Conservation (phyloP, 2,329 filamentous ascomycete genomes). For the Myriangium duriaei region DNA sequence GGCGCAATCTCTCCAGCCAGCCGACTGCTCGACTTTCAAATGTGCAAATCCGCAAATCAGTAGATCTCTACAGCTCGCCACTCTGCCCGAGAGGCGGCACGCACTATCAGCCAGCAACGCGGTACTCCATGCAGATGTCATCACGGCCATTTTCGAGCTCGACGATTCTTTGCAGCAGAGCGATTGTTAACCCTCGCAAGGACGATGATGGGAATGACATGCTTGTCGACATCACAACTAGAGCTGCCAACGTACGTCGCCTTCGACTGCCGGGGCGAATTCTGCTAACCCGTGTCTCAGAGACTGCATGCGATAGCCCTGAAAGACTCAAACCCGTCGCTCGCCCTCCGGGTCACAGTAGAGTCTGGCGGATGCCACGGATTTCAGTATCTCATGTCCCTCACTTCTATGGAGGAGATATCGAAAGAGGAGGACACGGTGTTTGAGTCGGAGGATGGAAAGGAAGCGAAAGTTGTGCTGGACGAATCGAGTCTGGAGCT, state of each 20-base stretch:
- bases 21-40: too few species aligned
- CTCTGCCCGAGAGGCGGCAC: too few species aligned
- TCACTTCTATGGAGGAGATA: conserved; percentile 49
- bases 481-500: conserved; percentile 79
- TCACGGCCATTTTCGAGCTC: conserved; percentile 13
- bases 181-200: conserved; percentile 55
- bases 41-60: too few species aligned
- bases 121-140: not conserved
- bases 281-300: conserved; percentile 18
- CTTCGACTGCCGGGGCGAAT: not conserved
- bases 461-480: conserved; percentile 64
- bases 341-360: conserved; percentile 82
- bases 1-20: too few species aligned
- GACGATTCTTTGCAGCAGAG: conserved; percentile 16
- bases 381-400: conserved; percentile 91
- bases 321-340: conserved; percentile 52
- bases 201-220: conserved; percentile 80
- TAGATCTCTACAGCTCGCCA: too few species aligned
- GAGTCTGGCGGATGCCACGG: conserved; percentile 93
- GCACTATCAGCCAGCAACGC: too few species aligned
- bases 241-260: conserved; percentile 60
- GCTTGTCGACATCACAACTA: conserved; percentile 68
- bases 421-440: conserved; percentile 72
- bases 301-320: conserved; percentile 56
- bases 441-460: conserved; percentile 51